Evolutionary conservation across 352 stramenopile genomes (phyloP), one percentile per base, ranked within the genome.

Genomic region (Achlya hypogyna): DNA sequence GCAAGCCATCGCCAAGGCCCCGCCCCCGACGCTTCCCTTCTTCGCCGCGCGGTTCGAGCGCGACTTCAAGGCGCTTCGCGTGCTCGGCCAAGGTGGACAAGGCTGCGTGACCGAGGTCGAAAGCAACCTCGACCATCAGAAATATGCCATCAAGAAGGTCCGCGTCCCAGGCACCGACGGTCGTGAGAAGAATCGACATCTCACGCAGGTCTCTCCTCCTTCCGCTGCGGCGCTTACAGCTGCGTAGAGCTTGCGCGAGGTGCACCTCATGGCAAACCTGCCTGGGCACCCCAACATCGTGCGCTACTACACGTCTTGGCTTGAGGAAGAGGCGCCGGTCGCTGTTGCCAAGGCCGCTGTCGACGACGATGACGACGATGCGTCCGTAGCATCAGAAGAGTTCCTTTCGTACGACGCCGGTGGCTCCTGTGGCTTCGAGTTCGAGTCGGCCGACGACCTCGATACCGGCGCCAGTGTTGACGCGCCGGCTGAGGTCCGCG

Each of bases 111-210:
- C 79, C 63, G 89, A 93, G 63, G 82, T 87, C 29, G 78, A 79
- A 25, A 90, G 79, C 72, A 81, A 81, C 31, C 72, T 88, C 1
- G 84, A 93, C 28, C 81, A 81, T 0, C 85, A 81, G 47, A 76
- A 77, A 9, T 93, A 90, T 62, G 84, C 84, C 5, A 72, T 93
- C 62, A 93, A 93, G 72, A 87, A 89, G 53, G 82, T 93, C 2
- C 63, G 74, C 16, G 75, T 78, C 29, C 72, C 68, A 6, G n/a
- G 14, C 23, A 70, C 22, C 2, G 32, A 63, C 6, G 8, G 54
- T 16, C 42, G 32, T 18, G 31, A 45, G 29, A 63, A 53, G 25
- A 63, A 63, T 18, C 42, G 23, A n/a, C 63, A 42, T 25, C 63
- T 70, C 16, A 56, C 23, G 22, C 63, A 65, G 63, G 63, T 70